A percentile compares a stretch with the other conserved stretches of the same genome.
Conservation (phyloP, 257 asterid genomes). For the Avicennia marina region DNA sequence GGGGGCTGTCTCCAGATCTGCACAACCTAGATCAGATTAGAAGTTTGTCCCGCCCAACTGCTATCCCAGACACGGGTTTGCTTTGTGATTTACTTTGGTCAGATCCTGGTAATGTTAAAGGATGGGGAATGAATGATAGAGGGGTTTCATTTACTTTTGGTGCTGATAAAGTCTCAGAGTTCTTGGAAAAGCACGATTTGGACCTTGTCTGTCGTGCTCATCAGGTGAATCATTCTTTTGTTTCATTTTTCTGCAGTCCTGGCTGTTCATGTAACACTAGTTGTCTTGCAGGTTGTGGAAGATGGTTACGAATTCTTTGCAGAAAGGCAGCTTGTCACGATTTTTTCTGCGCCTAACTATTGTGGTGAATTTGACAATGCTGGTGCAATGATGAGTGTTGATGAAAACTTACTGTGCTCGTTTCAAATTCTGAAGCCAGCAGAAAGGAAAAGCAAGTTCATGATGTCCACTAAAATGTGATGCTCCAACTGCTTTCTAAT, state of each 20-base stretch:
- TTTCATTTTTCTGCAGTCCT: not conserved
- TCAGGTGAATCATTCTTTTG: not conserved
- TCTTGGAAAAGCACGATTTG: not conserved
- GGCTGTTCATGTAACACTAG: not conserved
- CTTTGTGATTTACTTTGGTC: conserved; percentile 62
- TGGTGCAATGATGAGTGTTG: too few species aligned
- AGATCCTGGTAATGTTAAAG: conserved; percentile 55
- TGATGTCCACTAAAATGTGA: not conserved
- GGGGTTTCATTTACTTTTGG: not conserved
- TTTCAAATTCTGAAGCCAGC: not conserved
- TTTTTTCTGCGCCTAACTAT: too few species aligned
- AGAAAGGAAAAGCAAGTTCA: not conserved
- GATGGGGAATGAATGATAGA: conserved; percentile 49
- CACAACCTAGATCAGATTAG: conserved; percentile 44
- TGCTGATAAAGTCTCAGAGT: not conserved
- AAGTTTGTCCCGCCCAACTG: conserved; percentile 51
- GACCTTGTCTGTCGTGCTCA: not conserved
- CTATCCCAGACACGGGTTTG: conserved; percentile 53
- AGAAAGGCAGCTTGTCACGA: not conserved
- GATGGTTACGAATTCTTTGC: not conserved
- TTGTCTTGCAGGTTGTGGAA: not conserved
- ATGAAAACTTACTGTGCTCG: not conserved
- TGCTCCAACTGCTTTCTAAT: too few species aligned
- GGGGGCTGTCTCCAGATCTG: conserved; percentile 58
- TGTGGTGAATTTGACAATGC: too few species aligned